These are phyloP conservation scores for Pythium rishiriense DNA, from an alignment of 352 stramenopile genomes.

Conservation along the genomic window DNA sequence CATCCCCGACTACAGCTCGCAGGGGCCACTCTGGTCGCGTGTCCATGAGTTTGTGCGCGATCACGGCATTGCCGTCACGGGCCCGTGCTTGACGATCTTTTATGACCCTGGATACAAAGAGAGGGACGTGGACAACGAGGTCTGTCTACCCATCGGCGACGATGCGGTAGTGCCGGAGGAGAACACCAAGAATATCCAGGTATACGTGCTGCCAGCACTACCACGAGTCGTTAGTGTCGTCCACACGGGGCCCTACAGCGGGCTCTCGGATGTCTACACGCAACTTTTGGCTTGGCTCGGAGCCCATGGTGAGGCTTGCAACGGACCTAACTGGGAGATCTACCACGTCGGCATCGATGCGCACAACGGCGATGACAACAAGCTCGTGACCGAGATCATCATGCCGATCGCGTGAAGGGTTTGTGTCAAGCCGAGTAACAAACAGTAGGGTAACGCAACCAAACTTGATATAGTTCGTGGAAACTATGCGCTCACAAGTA, in stretches of 20 bases:
- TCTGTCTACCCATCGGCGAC: conserved; percentile 41
- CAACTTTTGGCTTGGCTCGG: conserved; percentile 42
- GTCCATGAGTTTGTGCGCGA: conserved; percentile 31
- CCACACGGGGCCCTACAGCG: conserved; percentile 36
- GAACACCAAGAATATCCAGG: conserved; percentile 24
- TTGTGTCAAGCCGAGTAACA: too few relatives aligned
- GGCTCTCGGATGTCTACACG: conserved; percentile 32
- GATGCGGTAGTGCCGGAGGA: conserved; percentile 22
- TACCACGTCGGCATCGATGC: conserved; percentile 38
- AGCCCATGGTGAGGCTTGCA: conserved; percentile 29
- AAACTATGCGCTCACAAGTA: background rate
- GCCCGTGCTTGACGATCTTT: conserved; percentile 45
- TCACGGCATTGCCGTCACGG: conserved; percentile 20
- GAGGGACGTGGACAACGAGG: conserved; percentile 51
- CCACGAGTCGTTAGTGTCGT: conserved; percentile 32
- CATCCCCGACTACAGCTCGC: conserved; percentile 48
- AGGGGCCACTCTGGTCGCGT: conserved; percentile 38
- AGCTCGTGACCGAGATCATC: conserved; percentile 24
- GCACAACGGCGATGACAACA: conserved; percentile 2
- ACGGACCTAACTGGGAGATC: conserved; percentile 40
- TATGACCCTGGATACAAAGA: conserved; percentile 38
- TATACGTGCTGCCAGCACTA: conserved; percentile 27
- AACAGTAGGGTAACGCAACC: too few relatives aligned
- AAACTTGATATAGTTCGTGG: too few relatives aligned
- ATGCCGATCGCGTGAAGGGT: conserved; percentile 13